Evolutionary conservation across 768 basidiomycete species (phyloP).

Genomic region (Tulasnella sp.): DNA sequence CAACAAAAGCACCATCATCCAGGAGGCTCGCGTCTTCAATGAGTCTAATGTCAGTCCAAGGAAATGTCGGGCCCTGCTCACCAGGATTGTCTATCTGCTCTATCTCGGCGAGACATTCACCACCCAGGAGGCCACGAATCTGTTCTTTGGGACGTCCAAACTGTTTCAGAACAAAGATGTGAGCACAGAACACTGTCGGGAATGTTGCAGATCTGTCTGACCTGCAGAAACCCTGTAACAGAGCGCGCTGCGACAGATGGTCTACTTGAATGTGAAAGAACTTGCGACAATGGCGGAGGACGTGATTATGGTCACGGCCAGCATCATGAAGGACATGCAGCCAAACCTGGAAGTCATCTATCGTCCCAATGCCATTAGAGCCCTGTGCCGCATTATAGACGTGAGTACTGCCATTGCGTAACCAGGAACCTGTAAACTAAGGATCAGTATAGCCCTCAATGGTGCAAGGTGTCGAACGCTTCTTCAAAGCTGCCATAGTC

Average conservation of each 20-base stretch:
- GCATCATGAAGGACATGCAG: constrained; percentile 99
- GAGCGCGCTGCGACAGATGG: constrained; percentile 93
- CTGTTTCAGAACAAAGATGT: constrained; percentile 99
- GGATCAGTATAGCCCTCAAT: constrained; percentile 70
- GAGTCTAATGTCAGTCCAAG: constrained; percentile 97
- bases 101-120: constrained; percentile 93
- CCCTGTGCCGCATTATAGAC: constrained; percentile 92
- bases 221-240: constrained; percentile 27
- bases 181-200: constrained; percentile 27
- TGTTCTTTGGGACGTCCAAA: constrained; percentile 99
- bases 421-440: not conserved
- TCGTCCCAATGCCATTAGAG: constrained; percentile 93
- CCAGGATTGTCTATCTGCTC: constrained; percentile 89
- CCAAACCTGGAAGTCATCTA: constrained; percentile 98
- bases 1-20: constrained; percentile 96
- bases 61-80: constrained; percentile 92
- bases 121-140: constrained; percentile 90
- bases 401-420: constrained; percentile 40
- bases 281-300: constrained; percentile 91
- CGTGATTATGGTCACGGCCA: constrained; percentile 98
- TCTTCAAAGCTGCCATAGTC: constrained; percentile 98
- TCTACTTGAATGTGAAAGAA: constrained; percentile 98
- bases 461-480: constrained; percentile 96
- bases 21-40: constrained; percentile 98
- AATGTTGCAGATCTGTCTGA: not conserved